These are phyloP conservation scores for Paramecium biaurelia DNA, from an alignment of 73 alveolate genomes.

Conservation along the genomic window DNA sequence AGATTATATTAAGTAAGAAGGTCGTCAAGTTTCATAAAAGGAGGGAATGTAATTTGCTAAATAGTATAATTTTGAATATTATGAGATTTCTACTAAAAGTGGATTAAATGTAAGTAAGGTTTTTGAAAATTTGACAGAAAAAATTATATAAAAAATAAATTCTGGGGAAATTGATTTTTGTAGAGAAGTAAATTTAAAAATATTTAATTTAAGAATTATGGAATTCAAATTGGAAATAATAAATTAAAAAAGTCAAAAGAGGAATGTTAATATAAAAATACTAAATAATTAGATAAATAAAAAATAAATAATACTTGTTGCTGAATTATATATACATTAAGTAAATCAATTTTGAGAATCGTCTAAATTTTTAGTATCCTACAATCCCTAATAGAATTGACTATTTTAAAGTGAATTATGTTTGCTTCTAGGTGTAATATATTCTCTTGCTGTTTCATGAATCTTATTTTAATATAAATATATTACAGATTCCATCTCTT, in stretches of 20 bases:
- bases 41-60: conserved; percentile 12
- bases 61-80: background rate
- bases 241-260: background rate
- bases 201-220: background rate
- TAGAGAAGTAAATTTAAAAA: background rate
- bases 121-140: conserved; percentile 37
- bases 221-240: no score
- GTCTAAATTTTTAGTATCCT: background rate
- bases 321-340: background rate
- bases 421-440: background rate
- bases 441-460: background rate
- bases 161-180: background rate
- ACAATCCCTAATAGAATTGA: background rate
- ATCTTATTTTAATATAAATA: background rate
- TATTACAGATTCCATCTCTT: background rate
- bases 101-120: background rate
- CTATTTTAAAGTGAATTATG: background rate
- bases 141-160: background rate
- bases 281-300: background rate
- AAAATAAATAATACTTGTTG: background rate
- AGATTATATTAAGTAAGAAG: conserved; percentile 51
- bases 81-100: background rate
- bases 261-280: background rate
- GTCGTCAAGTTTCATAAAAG: conserved; percentile 4
- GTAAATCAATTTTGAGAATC: conserved; percentile 7